Conservation (phyloP, 2,329 filamentous ascomycete species). For the Sarocladium kiliense region DNA sequence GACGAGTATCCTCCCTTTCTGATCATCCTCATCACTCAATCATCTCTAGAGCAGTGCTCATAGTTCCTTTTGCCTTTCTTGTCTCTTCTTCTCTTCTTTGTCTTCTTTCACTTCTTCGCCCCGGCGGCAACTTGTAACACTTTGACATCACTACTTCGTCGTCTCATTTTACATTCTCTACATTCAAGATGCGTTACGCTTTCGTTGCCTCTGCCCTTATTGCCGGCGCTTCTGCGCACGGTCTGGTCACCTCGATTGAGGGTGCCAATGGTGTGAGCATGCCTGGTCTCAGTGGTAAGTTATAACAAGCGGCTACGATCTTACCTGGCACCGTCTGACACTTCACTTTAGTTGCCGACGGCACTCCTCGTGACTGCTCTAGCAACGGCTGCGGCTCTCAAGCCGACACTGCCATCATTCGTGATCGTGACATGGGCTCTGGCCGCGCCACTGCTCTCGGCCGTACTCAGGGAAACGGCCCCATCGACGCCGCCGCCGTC, state of each 20-base stretch:
- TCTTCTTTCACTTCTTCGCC: conserved; percentile 18
- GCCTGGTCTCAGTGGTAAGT: conserved; percentile 45
- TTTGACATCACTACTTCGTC: not conserved
- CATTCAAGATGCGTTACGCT: conserved; percentile 24
- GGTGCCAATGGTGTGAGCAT: conserved; percentile 59
- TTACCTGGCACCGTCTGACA: conserved; percentile 9
- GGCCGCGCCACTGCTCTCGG: conserved; percentile 54
- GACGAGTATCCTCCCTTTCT: not conserved
- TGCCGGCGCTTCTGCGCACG: conserved; percentile 50
- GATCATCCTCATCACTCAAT: conserved; percentile 1
- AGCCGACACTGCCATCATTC: conserved; percentile 66
- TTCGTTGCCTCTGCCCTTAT: conserved; percentile 28
- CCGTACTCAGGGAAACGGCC: conserved; percentile 54
- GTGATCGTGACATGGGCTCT: conserved; percentile 50
- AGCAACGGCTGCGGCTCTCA: conserved; percentile 52
- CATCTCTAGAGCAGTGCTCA: conserved; percentile 12
- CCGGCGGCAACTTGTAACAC: not conserved
- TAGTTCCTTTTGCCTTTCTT: conserved; percentile 13
- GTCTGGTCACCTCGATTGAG: conserved; percentile 49
- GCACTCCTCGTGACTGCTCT: conserved; percentile 63
- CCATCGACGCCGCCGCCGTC: conserved; percentile 52
- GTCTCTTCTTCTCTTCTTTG: conserved; percentile 21
- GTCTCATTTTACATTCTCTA: not conserved
- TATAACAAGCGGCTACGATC: not conserved
- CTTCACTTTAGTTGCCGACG: conserved; percentile 47